A percentile compares a stretch with the other conserved stretches of the same genome.
These are phyloP conservation scores for Capronia americana DNA, from an alignment of 2,329 filamentous ascomycete genomes.

Conservation along the genomic window DNA sequence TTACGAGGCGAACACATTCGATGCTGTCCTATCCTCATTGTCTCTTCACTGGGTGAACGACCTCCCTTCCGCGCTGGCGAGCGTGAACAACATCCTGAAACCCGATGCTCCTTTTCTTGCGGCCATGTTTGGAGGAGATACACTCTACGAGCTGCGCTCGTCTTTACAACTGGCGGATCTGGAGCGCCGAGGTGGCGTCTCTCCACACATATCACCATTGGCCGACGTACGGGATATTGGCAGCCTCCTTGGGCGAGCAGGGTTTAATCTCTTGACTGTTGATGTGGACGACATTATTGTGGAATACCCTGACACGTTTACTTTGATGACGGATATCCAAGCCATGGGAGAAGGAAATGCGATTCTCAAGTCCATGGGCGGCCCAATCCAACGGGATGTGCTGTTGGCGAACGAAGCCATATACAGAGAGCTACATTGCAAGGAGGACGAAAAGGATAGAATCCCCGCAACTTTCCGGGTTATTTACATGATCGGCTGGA, in stretches of 20 bases:
- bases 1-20: constrained; percentile 77
- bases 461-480: constrained; percentile 91
- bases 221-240: constrained; percentile 93
- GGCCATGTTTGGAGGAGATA: constrained; percentile 96
- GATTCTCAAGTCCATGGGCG: constrained; percentile 71
- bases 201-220: constrained; percentile 86
- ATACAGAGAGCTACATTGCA: constrained; percentile 85
- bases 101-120: constrained; percentile 91
- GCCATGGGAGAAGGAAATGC: constrained; percentile 97
- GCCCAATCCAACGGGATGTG: constrained; percentile 82
- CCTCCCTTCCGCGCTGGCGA: constrained; percentile 79
- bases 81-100: constrained; percentile 86
- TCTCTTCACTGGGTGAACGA: constrained; percentile 98
- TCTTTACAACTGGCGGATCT: constrained; percentile 91
- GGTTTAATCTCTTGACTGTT: constrained; percentile 94
- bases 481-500: constrained; percentile 99
- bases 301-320: constrained; percentile 87
- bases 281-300: constrained; percentile 98
- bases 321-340: constrained; percentile 91
- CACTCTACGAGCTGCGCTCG: constrained; percentile 89
- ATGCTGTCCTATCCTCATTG: constrained; percentile 86
- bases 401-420: constrained; percentile 86
- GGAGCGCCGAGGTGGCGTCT: constrained; percentile 88
- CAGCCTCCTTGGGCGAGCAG: constrained; percentile 81
- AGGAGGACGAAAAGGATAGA: constrained; percentile 57